These are phyloP conservation scores for Yamadazyma tumulicola DNA, from an alignment of 805 yeast genomes.

Conservation along the genomic window DNA sequence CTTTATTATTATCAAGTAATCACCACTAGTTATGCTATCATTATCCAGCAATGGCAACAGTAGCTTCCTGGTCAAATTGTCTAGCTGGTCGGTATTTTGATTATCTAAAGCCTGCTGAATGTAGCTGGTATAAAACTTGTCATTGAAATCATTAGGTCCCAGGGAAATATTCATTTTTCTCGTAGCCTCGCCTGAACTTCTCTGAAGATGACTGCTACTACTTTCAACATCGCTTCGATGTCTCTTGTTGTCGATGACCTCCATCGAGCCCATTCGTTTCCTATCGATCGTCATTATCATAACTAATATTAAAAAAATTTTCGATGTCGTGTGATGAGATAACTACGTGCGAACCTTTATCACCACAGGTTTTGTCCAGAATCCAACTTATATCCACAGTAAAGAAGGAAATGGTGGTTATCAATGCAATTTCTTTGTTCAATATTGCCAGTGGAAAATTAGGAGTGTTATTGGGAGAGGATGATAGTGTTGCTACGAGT, in stretches of 20 bases:
- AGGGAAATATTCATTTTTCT: too few species aligned
- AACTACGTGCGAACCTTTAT: conserved; percentile 6
- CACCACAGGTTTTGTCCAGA: not conserved
- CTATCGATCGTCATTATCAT: conserved; percentile 11
- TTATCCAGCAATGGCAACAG: conserved; percentile 45
- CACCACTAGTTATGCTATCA: conserved; percentile 52
- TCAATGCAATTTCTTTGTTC: conserved; percentile 27
- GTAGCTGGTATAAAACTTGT: conserved; percentile 40
- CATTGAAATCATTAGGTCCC: conserved; percentile 22
- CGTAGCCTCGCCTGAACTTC: not conserved
- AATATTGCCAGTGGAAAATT: conserved; percentile 22
- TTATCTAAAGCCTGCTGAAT: conserved; percentile 65
- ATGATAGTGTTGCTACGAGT: conserved; percentile 15
- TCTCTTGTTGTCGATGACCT: not conserved
- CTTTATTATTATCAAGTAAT: conserved; percentile 53
- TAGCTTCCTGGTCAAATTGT: conserved; percentile 58
- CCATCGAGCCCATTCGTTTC: conserved; percentile 2
- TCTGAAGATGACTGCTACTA: too few species aligned
- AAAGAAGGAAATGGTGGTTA: conserved; percentile 1
- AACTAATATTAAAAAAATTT: conserved; percentile 11
- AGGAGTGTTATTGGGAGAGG: conserved; percentile 5
- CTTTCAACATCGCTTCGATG: too few species aligned
- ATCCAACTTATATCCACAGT: not conserved
- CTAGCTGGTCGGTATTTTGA: conserved; percentile 52
- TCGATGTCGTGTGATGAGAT: conserved; percentile 14